Percentiles rank a stretch among this genome's conserved stretches.
These are phyloP conservation scores for Ascochyta clinopodiicola DNA, from an alignment of 2,329 filamentous ascomycete species.

Conservation along the genomic window DNA sequence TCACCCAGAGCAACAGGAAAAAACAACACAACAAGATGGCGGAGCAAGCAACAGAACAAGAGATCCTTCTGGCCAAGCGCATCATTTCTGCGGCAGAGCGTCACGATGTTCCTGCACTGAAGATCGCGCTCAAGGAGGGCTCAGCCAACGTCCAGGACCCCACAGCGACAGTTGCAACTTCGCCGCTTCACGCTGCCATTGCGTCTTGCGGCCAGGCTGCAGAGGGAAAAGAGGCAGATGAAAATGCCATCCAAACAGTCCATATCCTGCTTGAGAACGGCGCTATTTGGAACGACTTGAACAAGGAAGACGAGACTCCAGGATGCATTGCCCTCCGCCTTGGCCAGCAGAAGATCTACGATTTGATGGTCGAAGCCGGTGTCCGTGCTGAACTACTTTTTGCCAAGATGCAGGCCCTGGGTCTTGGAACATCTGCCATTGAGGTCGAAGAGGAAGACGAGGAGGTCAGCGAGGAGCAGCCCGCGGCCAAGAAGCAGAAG, in stretches of 20 bases:
- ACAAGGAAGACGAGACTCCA: conserved; percentile 48
- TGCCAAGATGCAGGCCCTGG: conserved; percentile 42
- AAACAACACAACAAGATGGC: conserved; percentile 28
- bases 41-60: conserved; percentile 44
- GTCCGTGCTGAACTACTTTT: conserved; percentile 46
- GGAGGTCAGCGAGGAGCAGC: conserved; percentile 31
- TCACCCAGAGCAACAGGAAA: neutral
- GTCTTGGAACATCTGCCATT: conserved; percentile 30
- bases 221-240: conserved; percentile 36
- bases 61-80: conserved; percentile 46
- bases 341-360: conserved; percentile 45
- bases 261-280: conserved; percentile 45
- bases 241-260: conserved; percentile 40
- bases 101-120: conserved; percentile 43
- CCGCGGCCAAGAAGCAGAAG: conserved; percentile 45
- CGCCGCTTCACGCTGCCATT: conserved; percentile 47
- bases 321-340: conserved; percentile 45
- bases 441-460: conserved; percentile 35
- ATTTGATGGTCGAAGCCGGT: conserved; percentile 47
- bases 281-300: conserved; percentile 50
- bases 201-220: conserved; percentile 39
- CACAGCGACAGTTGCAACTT: conserved; percentile 42
- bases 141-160: conserved; percentile 48
- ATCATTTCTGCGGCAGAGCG: conserved; percentile 47
- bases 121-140: conserved; percentile 44